phyloP scores from a whole-genome alignment of 2,329 filamentous ascomycete species.

The Exserohilum turcica region DNA sequence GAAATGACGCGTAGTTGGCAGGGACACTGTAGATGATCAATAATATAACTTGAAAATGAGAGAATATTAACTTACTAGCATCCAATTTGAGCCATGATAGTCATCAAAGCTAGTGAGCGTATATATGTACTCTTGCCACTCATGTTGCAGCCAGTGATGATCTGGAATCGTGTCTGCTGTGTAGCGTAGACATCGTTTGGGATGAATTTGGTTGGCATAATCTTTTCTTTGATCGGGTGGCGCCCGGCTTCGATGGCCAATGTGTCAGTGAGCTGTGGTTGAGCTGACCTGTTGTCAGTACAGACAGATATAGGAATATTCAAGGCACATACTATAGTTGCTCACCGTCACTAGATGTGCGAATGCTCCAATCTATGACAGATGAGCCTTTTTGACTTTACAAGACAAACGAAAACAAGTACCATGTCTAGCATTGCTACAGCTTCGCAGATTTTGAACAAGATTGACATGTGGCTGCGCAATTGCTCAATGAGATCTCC shows the following conservation, averaged over 20 bases:
- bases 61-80: conserved; percentile 61
- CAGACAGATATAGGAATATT: not conserved
- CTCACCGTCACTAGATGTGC: conserved; percentile 69
- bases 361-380: conserved; percentile 38
- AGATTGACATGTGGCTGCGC: conserved; percentile 69
- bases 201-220: conserved; percentile 71
- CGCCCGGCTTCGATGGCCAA: conserved; percentile 75
- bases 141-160: conserved; percentile 98
- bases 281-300: conserved; percentile 48
- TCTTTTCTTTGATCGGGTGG: conserved; percentile 79
- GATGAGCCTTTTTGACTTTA: conserved; percentile 7
- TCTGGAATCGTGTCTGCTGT: conserved; percentile 80
- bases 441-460: conserved; percentile 86
- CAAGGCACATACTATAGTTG: conserved; percentile 58
- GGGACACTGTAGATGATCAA: conserved; percentile 62
- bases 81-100: conserved; percentile 93
- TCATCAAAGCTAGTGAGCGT: conserved; percentile 78
- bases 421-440: conserved; percentile 89
- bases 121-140: conserved; percentile 96
- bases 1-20: conserved; percentile 79
- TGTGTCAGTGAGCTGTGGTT: conserved; percentile 70
- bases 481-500: conserved; percentile 73
- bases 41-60: not conserved
- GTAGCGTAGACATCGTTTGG: conserved; percentile 91
- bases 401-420: not conserved